These are phyloP conservation scores for Russula dissimulans DNA, from an alignment of 768 basidiomycete species.

Conservation along the genomic window DNA sequence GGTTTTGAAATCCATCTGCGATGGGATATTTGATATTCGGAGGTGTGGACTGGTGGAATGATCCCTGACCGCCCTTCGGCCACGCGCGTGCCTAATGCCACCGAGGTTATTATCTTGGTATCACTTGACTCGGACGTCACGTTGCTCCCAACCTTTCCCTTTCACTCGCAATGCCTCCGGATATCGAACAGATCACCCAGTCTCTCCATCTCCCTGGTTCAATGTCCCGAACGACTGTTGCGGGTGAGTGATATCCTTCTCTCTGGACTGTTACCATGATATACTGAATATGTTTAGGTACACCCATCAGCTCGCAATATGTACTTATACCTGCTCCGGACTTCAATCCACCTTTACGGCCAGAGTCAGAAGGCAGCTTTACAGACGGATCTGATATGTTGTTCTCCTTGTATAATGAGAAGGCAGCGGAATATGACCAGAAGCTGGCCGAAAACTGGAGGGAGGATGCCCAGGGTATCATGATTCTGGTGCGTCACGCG, in stretches of 20 bases:
- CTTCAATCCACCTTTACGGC: background rate
- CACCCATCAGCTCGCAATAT: background rate
- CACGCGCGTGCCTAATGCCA: too few species aligned
- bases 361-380: background rate
- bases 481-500: background rate
- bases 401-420: conserved; percentile 7
- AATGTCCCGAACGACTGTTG: background rate
- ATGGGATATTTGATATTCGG: too few species aligned
- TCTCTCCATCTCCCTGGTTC: background rate
- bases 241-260: background rate
- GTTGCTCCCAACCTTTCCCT: too few species aligned
- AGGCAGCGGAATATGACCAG: background rate
- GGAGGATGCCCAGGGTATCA: background rate
- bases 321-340: background rate
- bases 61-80: too few species aligned
- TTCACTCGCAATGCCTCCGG: background rate
- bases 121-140: too few species aligned
- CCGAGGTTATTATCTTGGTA: too few species aligned
- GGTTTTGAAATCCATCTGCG: too few species aligned
- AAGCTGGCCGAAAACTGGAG: conserved; percentile 7
- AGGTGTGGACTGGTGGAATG: too few species aligned
- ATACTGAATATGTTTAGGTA: background rate
- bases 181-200: background rate
- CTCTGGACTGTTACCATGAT: background rate
- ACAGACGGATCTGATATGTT: background rate